Evolutionary conservation across 1,139 yeast genomes (phyloP), one percentile per base, ranked within the genome.

Genomic region (Candida pseudoviswanathii): DNA sequence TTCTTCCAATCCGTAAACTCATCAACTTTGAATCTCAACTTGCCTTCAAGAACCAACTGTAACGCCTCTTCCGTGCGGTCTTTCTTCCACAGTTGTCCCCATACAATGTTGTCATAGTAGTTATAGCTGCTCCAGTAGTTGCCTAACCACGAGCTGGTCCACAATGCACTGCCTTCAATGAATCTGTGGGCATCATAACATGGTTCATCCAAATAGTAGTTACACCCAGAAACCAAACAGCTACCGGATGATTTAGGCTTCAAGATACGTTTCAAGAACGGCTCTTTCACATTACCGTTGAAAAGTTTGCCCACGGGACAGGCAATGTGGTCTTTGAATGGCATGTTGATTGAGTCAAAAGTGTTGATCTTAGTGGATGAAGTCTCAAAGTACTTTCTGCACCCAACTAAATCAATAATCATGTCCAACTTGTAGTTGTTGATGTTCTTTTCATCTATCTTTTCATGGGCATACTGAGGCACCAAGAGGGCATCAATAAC

Each of bases 351-450:
- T 22, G 64, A 59, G 48, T 71, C 76, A 16, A 75, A 59, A 44
- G 62, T 62, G 29, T 61, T 58, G 51, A 68, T 64, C 48, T 66
- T 64, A 11, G 73, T 63, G 2, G 63, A 44, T 31, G 63, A 55
- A 6, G 60, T 60, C 49, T 75, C 78, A 52, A 76, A 70, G 56
- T 59, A 67, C 53, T 67, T 66, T 54, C 68, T 71, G 51, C 75
- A 62, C 21, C 81, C 81, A 30, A 71, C 61, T 22, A 76, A 68
- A 57, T 76, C 81, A 27, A 76, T 61, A 41, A 76, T 64, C 33
- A 68, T 54, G 54, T 76, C 80, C 44, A 74, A 59, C 50, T 70
- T 71, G 54, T 65, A 68, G 29, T 63, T 55, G 45, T 64, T 54
- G 34, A 71, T 48, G 49, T 67, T 70, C 21, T 39, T 38, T 9